Evolutionary conservation across 2,329 filamentous ascomycete species (phyloP).

Genomic region (Diplocarpon rosae): DNA sequence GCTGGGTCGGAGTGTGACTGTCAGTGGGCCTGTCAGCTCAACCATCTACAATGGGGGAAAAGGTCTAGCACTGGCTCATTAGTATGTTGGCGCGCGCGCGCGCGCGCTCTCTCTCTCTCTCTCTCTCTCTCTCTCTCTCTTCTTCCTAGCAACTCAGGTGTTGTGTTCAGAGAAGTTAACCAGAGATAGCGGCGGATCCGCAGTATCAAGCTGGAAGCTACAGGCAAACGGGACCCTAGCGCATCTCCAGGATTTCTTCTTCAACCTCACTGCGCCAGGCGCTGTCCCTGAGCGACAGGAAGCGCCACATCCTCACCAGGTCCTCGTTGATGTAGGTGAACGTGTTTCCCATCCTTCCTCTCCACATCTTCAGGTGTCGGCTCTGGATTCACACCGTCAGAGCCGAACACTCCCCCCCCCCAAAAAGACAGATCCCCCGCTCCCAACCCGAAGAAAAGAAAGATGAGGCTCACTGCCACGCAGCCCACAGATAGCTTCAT

Average conservation of each 20-base stretch:
- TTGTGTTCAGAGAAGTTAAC: not conserved
- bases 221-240: constrained; percentile 11
- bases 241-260: constrained; percentile 32
- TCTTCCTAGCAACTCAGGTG: not conserved
- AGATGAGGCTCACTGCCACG: too few relatives aligned
- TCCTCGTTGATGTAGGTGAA: constrained; percentile 32
- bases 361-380: too few relatives aligned
- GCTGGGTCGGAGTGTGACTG: constrained; percentile 31
- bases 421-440: too few relatives aligned
- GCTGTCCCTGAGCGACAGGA: constrained; percentile 32
- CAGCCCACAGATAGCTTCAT: constrained; percentile 37
- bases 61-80: constrained; percentile 27
- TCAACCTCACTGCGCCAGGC: constrained; percentile 29
- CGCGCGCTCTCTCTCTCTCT: too few relatives aligned
- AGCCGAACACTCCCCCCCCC: too few relatives aligned
- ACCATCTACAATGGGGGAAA: constrained; percentile 34
- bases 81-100: constrained; percentile 21
- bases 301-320: constrained; percentile 39
- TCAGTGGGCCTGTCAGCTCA: constrained; percentile 28
- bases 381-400: too few relatives aligned
- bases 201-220: constrained; percentile 31
- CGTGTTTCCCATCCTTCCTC: too few relatives aligned
- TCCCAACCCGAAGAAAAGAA: too few relatives aligned
- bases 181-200: constrained; percentile 14
- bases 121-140: too few relatives aligned